Evolutionary conservation across 2,329 filamentous ascomycete species (phyloP).

Genomic region (Xylariaceae sp.): DNA sequence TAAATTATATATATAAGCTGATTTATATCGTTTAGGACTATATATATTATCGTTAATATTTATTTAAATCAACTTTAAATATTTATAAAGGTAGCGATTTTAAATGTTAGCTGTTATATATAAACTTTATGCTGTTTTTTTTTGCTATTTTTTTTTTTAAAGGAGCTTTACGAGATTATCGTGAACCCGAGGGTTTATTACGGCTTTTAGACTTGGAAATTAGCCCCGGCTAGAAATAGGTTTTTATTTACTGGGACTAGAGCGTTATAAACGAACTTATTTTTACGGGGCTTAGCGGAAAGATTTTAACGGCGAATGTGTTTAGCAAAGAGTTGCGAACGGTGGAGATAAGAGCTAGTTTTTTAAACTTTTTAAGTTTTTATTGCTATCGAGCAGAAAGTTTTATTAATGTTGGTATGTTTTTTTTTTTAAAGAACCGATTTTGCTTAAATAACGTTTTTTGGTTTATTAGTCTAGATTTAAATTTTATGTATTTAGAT

Average conservation of each 20-base stretch:
- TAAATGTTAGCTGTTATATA: constrained; percentile 26
- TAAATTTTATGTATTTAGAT: neutral
- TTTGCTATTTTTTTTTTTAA: constrained; percentile 48
- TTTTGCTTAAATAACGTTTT: too few species aligned
- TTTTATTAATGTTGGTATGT: constrained; percentile 8
- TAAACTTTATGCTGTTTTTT: constrained; percentile 50
- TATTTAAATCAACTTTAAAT: neutral
- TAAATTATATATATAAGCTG: neutral
- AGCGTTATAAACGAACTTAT: neutral
- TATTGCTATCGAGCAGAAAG: constrained; percentile 6
- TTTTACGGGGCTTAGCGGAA: neutral
- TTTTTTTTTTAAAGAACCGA: neutral
- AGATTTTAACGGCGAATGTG: neutral
- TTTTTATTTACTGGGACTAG: neutral
- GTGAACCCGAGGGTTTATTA: neutral
- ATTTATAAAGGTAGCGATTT: constrained; percentile 7
- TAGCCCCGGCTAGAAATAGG: neutral
- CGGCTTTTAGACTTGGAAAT: neutral
- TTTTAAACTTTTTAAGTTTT: neutral
- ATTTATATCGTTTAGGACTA: neutral
- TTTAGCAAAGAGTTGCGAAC: neutral
- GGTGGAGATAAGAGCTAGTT: neutral
- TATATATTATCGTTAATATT: neutral
- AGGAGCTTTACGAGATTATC: constrained; percentile 48
- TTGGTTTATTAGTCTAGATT: neutral